Evolutionary conservation across 306 rosid genomes (phyloP).

Genomic region (Vigna unguiculata): DNA sequence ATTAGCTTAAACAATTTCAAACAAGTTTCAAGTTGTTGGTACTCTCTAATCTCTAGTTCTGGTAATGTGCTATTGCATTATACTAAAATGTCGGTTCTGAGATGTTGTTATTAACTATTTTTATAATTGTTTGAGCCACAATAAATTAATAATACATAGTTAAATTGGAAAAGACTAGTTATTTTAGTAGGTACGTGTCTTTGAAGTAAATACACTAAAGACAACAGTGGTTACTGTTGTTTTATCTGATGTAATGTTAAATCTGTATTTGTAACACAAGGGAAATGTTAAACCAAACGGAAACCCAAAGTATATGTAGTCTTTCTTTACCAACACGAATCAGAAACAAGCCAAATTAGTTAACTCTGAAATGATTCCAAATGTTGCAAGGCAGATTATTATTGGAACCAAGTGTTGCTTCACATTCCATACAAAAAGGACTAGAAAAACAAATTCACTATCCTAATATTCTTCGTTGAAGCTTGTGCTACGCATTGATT

Average conservation of each 20-base stretch:
- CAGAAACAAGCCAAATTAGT: constrained; percentile 24
- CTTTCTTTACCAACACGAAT: constrained; percentile 37
- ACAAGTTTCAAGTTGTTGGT: constrained; percentile 2
- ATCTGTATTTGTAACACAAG: constrained; percentile 7
- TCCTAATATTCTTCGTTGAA: no score
- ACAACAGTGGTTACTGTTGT: constrained; percentile 12
- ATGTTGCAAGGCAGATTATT: neutral
- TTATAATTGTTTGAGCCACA: neutral
- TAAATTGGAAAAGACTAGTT: neutral
- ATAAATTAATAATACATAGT: neutral
- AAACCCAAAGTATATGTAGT: neutral
- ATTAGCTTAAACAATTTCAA: constrained; percentile 32
- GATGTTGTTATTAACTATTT: neutral
- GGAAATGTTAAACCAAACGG: constrained; percentile 32
- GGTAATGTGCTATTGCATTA: neutral
- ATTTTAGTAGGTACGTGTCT: neutral
- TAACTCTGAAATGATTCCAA: constrained; percentile 18
- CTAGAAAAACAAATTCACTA: no score
- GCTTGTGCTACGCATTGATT: no score
- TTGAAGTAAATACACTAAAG: constrained; percentile 1
- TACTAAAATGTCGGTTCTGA: neutral
- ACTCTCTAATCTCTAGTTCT: neutral
- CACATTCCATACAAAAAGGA: no score
- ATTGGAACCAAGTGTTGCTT: no score
- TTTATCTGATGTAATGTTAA: neutral